These are phyloP conservation scores for Crepidotus variabilis DNA, from an alignment of 768 basidiomycete species.

Conservation along the genomic window DNA sequence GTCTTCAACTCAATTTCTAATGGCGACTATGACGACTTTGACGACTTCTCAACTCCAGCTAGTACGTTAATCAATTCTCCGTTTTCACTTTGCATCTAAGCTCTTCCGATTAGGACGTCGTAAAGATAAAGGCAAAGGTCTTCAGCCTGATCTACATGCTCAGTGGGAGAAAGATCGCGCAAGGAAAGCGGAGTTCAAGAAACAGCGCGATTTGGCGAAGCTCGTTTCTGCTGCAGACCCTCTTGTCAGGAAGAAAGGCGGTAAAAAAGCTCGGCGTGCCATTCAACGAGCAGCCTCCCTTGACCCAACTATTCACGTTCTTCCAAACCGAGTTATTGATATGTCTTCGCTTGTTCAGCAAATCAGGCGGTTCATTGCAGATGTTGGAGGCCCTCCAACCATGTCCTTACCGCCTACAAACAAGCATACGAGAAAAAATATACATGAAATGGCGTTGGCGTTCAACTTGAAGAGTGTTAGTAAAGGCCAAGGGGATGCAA, in stretches of 20 bases:
- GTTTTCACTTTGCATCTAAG: neutral
- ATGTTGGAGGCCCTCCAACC: conserved; percentile 44
- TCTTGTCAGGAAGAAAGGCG: conserved; percentile 54
- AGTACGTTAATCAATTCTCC: conserved; percentile 39
- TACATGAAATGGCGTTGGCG: conserved; percentile 78
- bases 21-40: conserved; percentile 45
- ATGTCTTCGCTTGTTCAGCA: conserved; percentile 64
- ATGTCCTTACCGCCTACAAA: conserved; percentile 79
- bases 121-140: conserved; percentile 48
- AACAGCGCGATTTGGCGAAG: conserved; percentile 52
- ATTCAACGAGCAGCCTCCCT: conserved; percentile 53
- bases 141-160: conserved; percentile 55
- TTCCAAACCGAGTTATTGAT: conserved; percentile 56
- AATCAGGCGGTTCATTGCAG: conserved; percentile 64
- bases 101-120: conserved; percentile 27
- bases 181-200: conserved; percentile 79
- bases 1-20: conserved; percentile 52
- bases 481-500: conserved; percentile 58
- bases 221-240: conserved; percentile 61
- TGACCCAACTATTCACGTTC: conserved; percentile 38
- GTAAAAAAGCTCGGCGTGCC: conserved; percentile 68
- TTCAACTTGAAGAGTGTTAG: conserved; percentile 80
- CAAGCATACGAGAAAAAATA: conserved; percentile 62
- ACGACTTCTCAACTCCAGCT: conserved; percentile 36
- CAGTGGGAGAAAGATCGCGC: conserved; percentile 82